Evolutionary conservation across 768 basidiomycete species (phyloP).

Genomic region (Clathrus columnatus): DNA sequence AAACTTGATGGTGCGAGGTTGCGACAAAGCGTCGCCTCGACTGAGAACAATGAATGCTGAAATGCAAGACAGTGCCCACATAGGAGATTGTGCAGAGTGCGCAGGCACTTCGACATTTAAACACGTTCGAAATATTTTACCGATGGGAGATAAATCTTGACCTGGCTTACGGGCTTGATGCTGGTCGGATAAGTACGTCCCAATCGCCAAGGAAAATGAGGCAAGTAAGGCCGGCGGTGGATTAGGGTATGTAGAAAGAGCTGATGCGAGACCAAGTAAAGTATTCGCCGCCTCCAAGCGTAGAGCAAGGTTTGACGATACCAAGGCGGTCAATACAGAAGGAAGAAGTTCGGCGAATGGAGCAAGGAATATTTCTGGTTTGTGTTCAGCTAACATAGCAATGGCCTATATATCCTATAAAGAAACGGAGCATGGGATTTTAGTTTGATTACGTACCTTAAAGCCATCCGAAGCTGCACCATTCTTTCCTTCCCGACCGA

Average conservation of each 20-base stretch:
- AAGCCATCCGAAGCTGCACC: conserved; percentile 72
- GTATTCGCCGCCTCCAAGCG: conserved; percentile 71
- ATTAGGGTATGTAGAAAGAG: conserved; percentile 24
- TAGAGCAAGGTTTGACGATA: conserved; percentile 55
- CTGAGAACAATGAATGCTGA: conserved; percentile 59
- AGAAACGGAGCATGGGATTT: background rate
- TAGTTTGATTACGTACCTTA: conserved; percentile 38
- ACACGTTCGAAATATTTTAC: conserved; percentile 60
- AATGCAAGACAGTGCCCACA: conserved; percentile 66
- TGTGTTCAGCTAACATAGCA: conserved; percentile 52
- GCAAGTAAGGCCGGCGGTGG: background rate
- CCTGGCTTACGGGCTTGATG: conserved; percentile 21
- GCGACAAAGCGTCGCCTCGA: conserved; percentile 28
- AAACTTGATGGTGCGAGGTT: conserved; percentile 24
- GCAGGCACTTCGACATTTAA: conserved; percentile 44
- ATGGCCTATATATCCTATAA: conserved; percentile 55
- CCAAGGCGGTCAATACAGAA: conserved; percentile 51
- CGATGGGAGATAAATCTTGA: conserved; percentile 39
- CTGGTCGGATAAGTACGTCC: conserved; percentile 24
- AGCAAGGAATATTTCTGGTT: conserved; percentile 61
- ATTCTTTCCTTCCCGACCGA: conserved; percentile 86
- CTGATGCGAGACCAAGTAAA: conserved; percentile 58
- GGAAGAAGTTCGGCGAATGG: conserved; percentile 53
- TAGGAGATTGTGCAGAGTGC: conserved; percentile 65
- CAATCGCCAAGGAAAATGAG: background rate